phyloP scores from a whole-genome alignment of 371 early-diverging fungal genomes.

The Mortierella sp. region DNA sequence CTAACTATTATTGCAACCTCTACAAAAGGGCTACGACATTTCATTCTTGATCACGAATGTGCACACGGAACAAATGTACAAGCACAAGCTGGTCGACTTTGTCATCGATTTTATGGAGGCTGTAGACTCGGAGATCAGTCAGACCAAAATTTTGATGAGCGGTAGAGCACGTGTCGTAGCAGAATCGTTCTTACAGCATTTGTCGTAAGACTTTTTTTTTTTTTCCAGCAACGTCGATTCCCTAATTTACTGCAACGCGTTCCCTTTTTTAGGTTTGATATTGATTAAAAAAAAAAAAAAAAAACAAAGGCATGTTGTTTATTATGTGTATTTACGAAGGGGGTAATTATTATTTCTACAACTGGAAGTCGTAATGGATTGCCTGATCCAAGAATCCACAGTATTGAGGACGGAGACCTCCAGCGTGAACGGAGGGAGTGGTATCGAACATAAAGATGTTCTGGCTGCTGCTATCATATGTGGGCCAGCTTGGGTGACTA shows the following conservation, averaged over 20 bases:
- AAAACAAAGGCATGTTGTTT: background rate
- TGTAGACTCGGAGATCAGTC: slow-evolving; percentile 98
- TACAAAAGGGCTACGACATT: slow-evolving; percentile 98
- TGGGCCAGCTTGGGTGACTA: slow-evolving; percentile 44
- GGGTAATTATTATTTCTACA: slow-evolving; percentile 12
- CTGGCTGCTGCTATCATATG: slow-evolving; percentile 31
- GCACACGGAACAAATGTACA: slow-evolving; percentile 97
- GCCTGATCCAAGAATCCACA: slow-evolving; percentile 53
- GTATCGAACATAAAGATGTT: slow-evolving; percentile 40
- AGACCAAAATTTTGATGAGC: slow-evolving; percentile 97
- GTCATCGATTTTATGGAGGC: slow-evolving; percentile 99
- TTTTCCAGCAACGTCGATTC: no score
- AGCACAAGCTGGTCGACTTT: slow-evolving; percentile 98
- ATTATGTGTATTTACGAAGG: background rate
- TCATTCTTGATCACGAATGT: slow-evolving; percentile 95
- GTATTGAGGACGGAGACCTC: slow-evolving; percentile 45
- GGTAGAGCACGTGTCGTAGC: slow-evolving; percentile 97
- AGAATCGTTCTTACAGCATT: no score
- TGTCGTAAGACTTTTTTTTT: no score
- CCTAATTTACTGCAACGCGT: no score
- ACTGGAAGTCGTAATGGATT: slow-evolving; percentile 54
- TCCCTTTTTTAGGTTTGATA: no score
- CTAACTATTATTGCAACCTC: no score
- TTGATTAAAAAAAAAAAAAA: background rate
- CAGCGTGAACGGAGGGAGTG: slow-evolving; percentile 23